phyloP scores from a whole-genome alignment of 2,329 filamentous ascomycete genomes.

The Aspergillus floridensis region DNA sequence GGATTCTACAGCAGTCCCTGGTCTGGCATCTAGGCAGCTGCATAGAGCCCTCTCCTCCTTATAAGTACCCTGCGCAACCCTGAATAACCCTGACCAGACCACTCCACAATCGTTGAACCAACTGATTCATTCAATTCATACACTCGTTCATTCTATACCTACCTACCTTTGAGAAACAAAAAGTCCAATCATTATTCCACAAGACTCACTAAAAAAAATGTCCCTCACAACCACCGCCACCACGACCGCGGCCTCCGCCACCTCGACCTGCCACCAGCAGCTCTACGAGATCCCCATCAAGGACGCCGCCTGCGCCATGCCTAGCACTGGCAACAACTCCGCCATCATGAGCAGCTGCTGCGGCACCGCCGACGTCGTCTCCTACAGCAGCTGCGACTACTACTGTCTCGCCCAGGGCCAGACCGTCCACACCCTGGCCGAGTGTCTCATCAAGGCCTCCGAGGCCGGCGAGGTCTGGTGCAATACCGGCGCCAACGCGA shows the following conservation, averaged over 20 bases:
- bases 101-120: background rate
- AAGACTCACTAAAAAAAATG: conserved; percentile 4
- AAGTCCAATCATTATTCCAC: too few relatives aligned
- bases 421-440: conserved; percentile 17
- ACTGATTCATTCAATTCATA: background rate
- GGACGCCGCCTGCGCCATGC: conserved; percentile 26
- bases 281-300: conserved; percentile 25
- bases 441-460: conserved; percentile 23
- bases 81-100: background rate
- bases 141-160: background rate
- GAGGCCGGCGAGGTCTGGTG: conserved; percentile 23
- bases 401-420: conserved; percentile 25
- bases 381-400: conserved; percentile 24
- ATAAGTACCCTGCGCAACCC: background rate
- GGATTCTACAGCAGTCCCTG: background rate
- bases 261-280: conserved; percentile 20
- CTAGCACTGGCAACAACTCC: conserved; percentile 19
- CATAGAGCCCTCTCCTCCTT: background rate
- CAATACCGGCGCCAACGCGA: conserved; percentile 24
- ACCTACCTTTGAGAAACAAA: too few relatives aligned
- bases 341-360: conserved; percentile 24
- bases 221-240: conserved; percentile 15
- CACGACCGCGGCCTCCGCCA: conserved; percentile 15
- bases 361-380: conserved; percentile 18
- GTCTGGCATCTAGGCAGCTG: background rate